A percentile compares a stretch with the other conserved stretches of the same genome.
These are phyloP conservation scores for Tetradesmus lagerheimii DNA, from an alignment of 139 green algal species.

Conservation along the genomic window DNA sequence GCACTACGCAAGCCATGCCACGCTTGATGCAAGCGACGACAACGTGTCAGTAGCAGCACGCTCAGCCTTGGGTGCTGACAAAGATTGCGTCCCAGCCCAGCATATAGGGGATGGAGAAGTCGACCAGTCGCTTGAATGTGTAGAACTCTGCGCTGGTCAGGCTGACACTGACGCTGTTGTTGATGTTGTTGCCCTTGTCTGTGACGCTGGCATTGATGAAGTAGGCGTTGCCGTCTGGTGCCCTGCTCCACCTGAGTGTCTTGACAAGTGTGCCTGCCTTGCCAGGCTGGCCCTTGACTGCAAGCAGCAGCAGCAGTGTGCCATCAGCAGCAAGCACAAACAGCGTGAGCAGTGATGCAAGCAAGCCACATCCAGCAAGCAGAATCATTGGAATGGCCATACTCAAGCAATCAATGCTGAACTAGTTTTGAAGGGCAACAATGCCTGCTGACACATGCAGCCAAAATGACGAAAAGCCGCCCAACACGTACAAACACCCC, in stretches of 20 bases:
- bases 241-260: constrained; percentile 22
- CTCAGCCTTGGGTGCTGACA: not conserved
- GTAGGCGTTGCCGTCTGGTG: constrained; percentile 11
- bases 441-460: no score
- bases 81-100: constrained; percentile 16
- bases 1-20: not conserved
- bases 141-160: constrained; percentile 18
- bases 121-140: constrained; percentile 14
- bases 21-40: no score
- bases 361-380: not conserved
- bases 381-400: no score
- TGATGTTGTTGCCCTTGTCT: not conserved
- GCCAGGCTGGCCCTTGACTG: constrained; percentile 2
- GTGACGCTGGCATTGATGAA: constrained; percentile 11
- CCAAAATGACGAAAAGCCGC: no score
- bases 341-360: no score
- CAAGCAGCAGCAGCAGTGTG: not conserved
- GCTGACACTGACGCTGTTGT: not conserved
- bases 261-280: constrained; percentile 12
- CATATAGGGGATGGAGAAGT: not conserved
- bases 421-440: no score
- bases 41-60: not conserved
- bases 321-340: no score
- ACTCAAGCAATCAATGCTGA: no score
- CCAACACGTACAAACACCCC: no score